Base-by-base conservation (phyloP, 2,329 filamentous ascomycete species). In the Botrytis porri region DNA sequence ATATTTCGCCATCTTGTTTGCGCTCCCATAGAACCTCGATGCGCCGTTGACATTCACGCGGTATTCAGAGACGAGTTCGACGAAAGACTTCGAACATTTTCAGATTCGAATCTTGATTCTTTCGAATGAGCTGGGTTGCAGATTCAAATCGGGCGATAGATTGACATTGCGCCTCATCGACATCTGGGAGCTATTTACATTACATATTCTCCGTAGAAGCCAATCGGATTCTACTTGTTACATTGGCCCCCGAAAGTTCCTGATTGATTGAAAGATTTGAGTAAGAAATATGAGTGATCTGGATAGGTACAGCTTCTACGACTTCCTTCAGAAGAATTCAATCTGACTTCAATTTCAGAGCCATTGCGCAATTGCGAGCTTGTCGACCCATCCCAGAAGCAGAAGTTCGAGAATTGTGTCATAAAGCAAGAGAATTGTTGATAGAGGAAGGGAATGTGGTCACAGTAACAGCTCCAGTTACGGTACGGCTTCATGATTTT, bases 401-500 rank as follows among this genome's bases (percentile, higher is more conserved):
- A 59, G 93, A 98, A 84, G 97, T 99, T 75, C 92, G 95, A 81
- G 95, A 99, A 84, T 88, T 99, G 78, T 98, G 96, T 84, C 95
- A 98, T 86, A 98, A 98, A 82, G 96, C 96, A 70, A 90, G 96
- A 76, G 96, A 99, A 85, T 88, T 99, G 71, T 85, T 99, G 77
- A 97, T 99, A 75, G 96, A 98, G 83, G 96, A 99, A 84, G 95
- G 94, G 77, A 98, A 99, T 82, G 95, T 98, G 69, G 95, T 98
- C 76, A 94, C 93, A 29, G 95, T 99, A 75, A 92, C 95, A 81
- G 95, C 95, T 75, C 95, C 95, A 35, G 95, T 98, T 74, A 98
- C 95, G 82, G 92, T 94, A 89, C 69, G 70, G 76, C 12, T 48
- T 20, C 35, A 32, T 61, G 14, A 20, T 10, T 62, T 35, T n/a